Evolutionary conservation across 2,329 filamentous ascomycete species (phyloP).

Genomic region (Fusarium acutatum): DNA sequence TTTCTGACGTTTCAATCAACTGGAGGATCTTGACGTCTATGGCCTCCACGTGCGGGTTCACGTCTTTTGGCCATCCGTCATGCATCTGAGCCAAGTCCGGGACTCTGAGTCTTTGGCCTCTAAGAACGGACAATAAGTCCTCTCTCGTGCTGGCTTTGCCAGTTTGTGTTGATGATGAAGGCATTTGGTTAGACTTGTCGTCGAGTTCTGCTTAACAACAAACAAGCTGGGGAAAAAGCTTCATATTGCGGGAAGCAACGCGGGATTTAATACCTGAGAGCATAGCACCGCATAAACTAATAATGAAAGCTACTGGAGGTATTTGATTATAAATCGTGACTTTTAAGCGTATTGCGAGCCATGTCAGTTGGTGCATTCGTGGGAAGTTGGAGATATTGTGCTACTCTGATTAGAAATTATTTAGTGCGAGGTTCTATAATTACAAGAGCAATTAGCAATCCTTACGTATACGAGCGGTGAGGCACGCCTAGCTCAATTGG

Average conservation of each 20-base stretch:
- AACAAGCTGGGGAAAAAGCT: rapidly evolving
- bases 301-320: rapidly evolving
- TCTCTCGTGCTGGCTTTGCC: neutral
- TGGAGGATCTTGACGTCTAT: neutral
- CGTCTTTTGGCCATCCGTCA: neutral
- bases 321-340: neutral
- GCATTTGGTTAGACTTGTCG: neutral
- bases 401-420: neutral
- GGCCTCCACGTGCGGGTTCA: neutral
- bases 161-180: neutral
- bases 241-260: neutral
- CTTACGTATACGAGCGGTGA: neutral
- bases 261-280: neutral
- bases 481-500: neutral
- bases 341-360: rapidly evolving
- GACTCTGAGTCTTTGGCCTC: neutral
- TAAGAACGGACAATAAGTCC: neutral
- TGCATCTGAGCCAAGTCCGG: neutral
- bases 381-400: neutral
- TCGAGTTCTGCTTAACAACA: rapidly evolving
- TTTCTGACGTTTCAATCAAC: neutral
- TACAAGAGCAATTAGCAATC: neutral
- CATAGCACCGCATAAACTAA: too few relatives aligned
- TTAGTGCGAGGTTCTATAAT: neutral
- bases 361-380: neutral